Evolutionary conservation across 139 green algal species (phyloP).

Genomic region (Pleodorina starrii): DNA sequence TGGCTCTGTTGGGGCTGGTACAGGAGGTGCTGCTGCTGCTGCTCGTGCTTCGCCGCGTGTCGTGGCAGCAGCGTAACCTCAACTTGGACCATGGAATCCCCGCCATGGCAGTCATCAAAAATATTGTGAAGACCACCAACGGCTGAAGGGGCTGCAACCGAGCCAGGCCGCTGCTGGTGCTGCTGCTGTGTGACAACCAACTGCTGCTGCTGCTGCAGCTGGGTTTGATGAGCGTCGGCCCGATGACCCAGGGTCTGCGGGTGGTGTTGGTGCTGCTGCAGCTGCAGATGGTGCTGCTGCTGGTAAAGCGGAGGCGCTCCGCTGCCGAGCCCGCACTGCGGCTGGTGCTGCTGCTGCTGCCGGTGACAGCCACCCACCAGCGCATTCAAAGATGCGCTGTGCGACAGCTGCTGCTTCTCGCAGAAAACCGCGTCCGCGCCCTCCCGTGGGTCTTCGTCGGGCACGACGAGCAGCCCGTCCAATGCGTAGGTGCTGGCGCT

Average conservation of each 20-base stretch:
- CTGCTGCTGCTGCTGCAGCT: conserved; percentile 3
- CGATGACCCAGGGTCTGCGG: neutral
- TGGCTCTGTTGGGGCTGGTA: neutral
- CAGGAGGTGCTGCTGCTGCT: neutral
- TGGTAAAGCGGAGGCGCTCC: neutral
- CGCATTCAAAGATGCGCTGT: neutral
- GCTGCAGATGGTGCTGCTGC: neutral
- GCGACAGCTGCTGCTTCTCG: neutral
- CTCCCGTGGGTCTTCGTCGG: neutral
- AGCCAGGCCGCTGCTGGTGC: neutral
- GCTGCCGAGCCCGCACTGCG: neutral
- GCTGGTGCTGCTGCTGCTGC: neutral
- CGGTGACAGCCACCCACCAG: too few species aligned
- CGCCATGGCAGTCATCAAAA: neutral
- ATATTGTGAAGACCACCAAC: neutral
- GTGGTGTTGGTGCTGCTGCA: conserved; percentile 6
- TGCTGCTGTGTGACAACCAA: neutral
- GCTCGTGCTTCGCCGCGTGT: neutral
- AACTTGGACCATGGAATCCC: neutral
- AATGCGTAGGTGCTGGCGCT: conserved; percentile 28
- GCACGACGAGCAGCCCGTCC: neutral
- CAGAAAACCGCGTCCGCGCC: neutral
- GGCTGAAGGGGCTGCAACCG: neutral
- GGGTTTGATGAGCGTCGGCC: too few species aligned
- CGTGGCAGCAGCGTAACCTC: neutral